Percentiles rank a stretch among this genome's conserved stretches.
These are phyloP conservation scores for Austroboletus novae-zelandiae DNA, from an alignment of 1,284 basidiomycete genomes.

Conservation along the genomic window DNA sequence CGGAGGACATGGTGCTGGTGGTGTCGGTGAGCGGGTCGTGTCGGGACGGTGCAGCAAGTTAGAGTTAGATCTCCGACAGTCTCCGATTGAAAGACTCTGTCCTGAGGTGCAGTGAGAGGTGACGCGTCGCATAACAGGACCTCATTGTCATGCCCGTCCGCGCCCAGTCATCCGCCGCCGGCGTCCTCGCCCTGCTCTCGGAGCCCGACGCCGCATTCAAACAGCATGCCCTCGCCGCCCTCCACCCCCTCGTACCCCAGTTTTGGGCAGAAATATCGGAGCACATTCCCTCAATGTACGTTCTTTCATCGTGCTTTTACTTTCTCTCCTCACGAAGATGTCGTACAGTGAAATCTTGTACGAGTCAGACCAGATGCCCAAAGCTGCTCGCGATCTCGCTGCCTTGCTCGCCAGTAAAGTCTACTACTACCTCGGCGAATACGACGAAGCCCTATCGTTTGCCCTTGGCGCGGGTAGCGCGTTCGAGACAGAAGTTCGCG, in stretches of 20 bases:
- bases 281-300: conserved; percentile 84
- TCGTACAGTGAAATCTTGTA: conserved; percentile 79
- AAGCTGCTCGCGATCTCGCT: conserved; percentile 73
- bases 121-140: conserved; percentile 27
- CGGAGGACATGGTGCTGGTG: conserved; percentile 47
- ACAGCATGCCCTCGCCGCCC: conserved; percentile 82
- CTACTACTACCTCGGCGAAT: conserved; percentile 92
- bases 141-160: conserved; percentile 50
- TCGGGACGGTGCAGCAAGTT: conserved; percentile 16
- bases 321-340: conserved; percentile 14
- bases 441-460: conserved; percentile 91
- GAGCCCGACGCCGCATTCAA: conserved; percentile 87
- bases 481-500: conserved; percentile 74
- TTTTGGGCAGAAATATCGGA: conserved; percentile 99
- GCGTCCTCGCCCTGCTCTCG: conserved; percentile 84
- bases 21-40: conserved; percentile 11
- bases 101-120: conserved; percentile 1
- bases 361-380: conserved; percentile 75
- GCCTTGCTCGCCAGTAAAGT: conserved; percentile 92
- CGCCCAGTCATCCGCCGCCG: conserved; percentile 78
- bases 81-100: conserved; percentile 29
- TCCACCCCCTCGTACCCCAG: conserved; percentile 82
- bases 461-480: conserved; percentile 86
- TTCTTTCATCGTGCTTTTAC: conserved; percentile 18
- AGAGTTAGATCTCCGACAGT: conserved; percentile 15